A percentile compares a stretch with the other conserved stretches of the same genome.
These are phyloP conservation scores for Ramaria rubella DNA, from an alignment of 768 basidiomycete species.

Conservation along the genomic window DNA sequence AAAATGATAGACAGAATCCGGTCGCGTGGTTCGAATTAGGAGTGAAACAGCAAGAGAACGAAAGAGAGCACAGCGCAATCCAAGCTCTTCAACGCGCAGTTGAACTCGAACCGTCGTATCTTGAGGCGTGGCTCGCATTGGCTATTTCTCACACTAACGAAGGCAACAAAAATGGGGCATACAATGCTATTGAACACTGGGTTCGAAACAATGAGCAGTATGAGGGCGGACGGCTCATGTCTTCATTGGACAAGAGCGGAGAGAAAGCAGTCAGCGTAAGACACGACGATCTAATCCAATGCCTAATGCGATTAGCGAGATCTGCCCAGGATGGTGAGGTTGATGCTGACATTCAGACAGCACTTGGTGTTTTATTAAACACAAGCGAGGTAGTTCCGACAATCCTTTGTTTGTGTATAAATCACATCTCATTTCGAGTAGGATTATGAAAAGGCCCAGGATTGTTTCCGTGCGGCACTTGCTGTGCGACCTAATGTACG, in stretches of 20 bases:
- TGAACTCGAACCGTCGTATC: slow-evolving; percentile 69
- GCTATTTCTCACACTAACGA: slow-evolving; percentile 92
- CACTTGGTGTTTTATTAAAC: slow-evolving; percentile 88
- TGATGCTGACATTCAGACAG: slow-evolving; percentile 94
- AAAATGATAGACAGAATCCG: slow-evolving; percentile 64
- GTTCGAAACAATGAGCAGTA: slow-evolving; percentile 58
- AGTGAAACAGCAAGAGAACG: slow-evolving; percentile 96
- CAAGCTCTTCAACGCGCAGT: slow-evolving; percentile 76
- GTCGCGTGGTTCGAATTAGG: slow-evolving; percentile 87
- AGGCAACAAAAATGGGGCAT: slow-evolving; percentile 63
- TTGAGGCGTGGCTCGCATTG: slow-evolving; percentile 84
- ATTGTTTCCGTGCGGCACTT: slow-evolving; percentile 89
- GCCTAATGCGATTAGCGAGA: slow-evolving; percentile 76
- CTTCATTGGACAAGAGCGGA: slow-evolving; percentile 21
- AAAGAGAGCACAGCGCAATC: slow-evolving; percentile 86
- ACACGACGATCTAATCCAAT: slow-evolving; percentile 51
- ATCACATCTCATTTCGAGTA: slow-evolving; percentile 26
- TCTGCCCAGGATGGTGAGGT: slow-evolving; percentile 50
- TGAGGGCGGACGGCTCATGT: slow-evolving; percentile 11
- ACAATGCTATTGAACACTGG: slow-evolving; percentile 83
- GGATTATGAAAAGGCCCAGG: slow-evolving; percentile 89
- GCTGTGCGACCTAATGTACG: slow-evolving; percentile 80
- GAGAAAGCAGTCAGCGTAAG: slow-evolving; percentile 35
- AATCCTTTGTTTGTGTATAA: no score
- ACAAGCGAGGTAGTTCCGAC: slow-evolving; percentile 64